phyloP scores from a whole-genome alignment of 345 rosid genomes.

The Aquilaria sinensis region DNA sequence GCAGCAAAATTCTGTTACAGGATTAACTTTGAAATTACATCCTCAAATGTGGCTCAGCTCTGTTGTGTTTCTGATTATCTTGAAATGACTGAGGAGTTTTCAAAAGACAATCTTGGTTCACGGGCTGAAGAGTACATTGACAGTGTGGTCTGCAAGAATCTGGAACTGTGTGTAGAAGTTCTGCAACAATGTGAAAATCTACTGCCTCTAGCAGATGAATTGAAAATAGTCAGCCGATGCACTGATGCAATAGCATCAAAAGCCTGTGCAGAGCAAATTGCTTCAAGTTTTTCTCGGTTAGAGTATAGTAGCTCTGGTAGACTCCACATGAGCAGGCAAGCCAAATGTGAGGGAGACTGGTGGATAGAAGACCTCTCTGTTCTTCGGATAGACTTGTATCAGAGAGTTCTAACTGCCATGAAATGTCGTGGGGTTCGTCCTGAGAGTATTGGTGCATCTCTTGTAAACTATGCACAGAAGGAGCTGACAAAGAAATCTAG shows the following conservation, averaged over 20 bases:
- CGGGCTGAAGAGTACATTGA: conserved; percentile 91
- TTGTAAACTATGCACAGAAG: conserved; percentile 79
- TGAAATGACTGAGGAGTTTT: conserved; percentile 88
- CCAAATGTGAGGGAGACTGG: conserved; percentile 86
- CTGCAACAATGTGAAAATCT: conserved; percentile 82
- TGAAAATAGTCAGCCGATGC: conserved; percentile 69
- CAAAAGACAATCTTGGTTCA: conserved; percentile 79
- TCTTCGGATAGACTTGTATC: conserved; percentile 74
- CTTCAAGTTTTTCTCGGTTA: conserved; percentile 88
- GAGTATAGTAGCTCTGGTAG: conserved; percentile 99
- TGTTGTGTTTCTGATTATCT: conserved; percentile 84
- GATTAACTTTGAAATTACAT: conserved; percentile 83
- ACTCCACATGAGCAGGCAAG: conserved; percentile 86
- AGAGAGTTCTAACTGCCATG: conserved; percentile 83
- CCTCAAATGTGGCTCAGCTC: conserved; percentile 83
- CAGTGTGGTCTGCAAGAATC: conserved; percentile 76
- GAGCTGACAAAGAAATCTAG: conserved; percentile 80
- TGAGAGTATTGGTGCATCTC: conserved; percentile 89
- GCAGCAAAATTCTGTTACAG: conserved; percentile 97
- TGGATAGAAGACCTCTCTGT: conserved; percentile 93
- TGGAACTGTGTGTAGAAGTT: conserved; percentile 85
- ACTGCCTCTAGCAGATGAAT: conserved; percentile 91
- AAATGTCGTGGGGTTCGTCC: conserved; percentile 94
- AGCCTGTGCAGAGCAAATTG: conserved; percentile 89
- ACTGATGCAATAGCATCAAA: conserved; percentile 90